Base-by-base conservation (phyloP, 2,329 filamentous ascomycete genomes). In the Epichloe sylvatica region DNA sequence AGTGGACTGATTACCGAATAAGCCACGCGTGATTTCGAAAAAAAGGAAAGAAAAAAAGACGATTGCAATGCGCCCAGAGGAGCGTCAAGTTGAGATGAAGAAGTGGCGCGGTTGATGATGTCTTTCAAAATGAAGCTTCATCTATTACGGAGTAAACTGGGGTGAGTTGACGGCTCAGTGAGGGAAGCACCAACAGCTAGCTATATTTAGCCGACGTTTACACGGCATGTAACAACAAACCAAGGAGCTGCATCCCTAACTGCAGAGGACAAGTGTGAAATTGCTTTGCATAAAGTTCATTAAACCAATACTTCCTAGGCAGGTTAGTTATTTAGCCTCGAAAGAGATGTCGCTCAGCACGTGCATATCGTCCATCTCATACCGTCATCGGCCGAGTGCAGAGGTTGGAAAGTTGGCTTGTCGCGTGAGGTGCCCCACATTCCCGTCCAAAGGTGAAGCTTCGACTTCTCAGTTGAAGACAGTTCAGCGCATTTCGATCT, bases 161-260 rank as follows among this genome's bases (percentile, higher is more conserved):
- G 13, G 13, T 44, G 39, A 48, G 39, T 48, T 48, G 46, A n/a
- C 17, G 30, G 3, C 23, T 30, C 34, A 49, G 21, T 45, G 30
- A 36, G 40, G 9, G 15, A 33, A 15, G 35, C 19, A 3, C 11
- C 7, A 19, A 3, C 15, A 21, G 42, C 38, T 19, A 19, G 17
- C 17, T 37, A 17, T 5, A 21, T 46, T 49, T 49, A 47, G 43
- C 50, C 47, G 50, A 47, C 12, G 19, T 48, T 51, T 51, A 45
- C 25, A 48, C 49, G 49, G 21, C 36, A 15, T 33, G 4, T 39
- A 8, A 9, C 45, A 30, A 30, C 13, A 5, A 23, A 6, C 3
- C 4, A 1, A 15, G 4, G 21, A 5, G 8, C n/a, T 33, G 34
- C 17, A 19, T 42, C 40, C 17, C 13, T 3, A 42, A 15, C 21